phyloP scores from a whole-genome alignment of 225 moss, liverwort and hornwort species.

The Anthoceros angustus region DNA sequence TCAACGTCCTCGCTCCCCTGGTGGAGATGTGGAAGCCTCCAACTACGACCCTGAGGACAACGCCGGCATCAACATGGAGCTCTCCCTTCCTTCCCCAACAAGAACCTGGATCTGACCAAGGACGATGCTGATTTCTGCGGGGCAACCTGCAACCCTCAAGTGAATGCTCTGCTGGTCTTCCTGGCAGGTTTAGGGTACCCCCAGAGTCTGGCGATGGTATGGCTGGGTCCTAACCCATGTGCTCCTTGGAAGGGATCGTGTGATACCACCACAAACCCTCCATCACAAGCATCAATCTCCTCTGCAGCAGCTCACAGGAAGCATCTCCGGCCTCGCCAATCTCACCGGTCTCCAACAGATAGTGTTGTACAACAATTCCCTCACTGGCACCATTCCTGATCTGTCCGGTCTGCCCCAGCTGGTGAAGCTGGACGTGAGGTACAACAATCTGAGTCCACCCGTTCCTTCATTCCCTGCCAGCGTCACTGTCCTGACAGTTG shows the following conservation, averaged over 20 bases:
- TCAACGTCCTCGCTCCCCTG: conserved; percentile 57
- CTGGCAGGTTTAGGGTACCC: not conserved
- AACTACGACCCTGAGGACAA: conserved; percentile 50
- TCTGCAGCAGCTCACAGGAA: not conserved
- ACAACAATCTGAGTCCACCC: not conserved
- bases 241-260: not conserved
- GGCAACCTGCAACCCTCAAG: not conserved
- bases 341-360: not conserved
- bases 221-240: not conserved
- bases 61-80: conserved; percentile 76
- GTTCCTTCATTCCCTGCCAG: not conserved
- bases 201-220: not conserved
- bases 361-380: not conserved
- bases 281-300: not conserved
- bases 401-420: not conserved
- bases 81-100: conserved; percentile 42
- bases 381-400: not conserved
- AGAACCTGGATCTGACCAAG: not conserved
- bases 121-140: not conserved
- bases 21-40: conserved; percentile 86
- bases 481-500: not conserved
- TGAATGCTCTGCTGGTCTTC: not conserved
- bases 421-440: not conserved
- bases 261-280: not conserved
- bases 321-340: not conserved